Base-by-base conservation (phyloP, 1,284 basidiomycete genomes). In the Ceratorhiza oryzae-sativae region DNA sequence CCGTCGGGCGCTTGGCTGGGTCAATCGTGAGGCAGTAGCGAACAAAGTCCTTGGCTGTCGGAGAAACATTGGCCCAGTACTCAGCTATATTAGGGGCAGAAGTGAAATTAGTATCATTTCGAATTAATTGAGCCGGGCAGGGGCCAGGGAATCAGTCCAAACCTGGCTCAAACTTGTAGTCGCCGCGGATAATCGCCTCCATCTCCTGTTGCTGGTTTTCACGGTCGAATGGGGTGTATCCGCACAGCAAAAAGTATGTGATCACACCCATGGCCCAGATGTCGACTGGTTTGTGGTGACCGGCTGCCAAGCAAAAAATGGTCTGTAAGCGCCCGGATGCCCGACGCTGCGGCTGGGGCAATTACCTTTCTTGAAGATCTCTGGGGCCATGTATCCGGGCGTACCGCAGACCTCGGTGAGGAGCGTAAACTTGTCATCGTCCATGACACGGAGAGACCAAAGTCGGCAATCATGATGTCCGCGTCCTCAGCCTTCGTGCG, bases 261-360 rank as follows among this genome's bases (percentile, higher is more conserved):
- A 97, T 95, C 70, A 98, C 95, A 71, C 95, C 95, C 87, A 97
- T 95, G 0, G 95, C 95, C 95, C 95, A 98, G 75, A 98, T 85
- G 79, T 98, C 97, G 30, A 98, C 97, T 0, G 97, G 95, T 82
- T 95, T 97, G 49, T 93, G 90, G 78, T 99, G 96, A 0, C 97
- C 97, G 65, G 89, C 91, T 93, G 78, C 27, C 62, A 30, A 34
- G 46, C 34, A 30, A 46, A 62, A 27, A 61, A 30, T 30, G 46
- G n/a, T 30, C 25, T 45, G 62, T 61, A 77, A 62, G 76, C 72
- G 75, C 45, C 27, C 34, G 15, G 4, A 20, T 39, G 15, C 9
- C 46, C 46, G 32, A 73, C 32, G 48, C n/a, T n/a, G n/a, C 32
- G 42, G 23, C 8, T 13, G n/a, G 46, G 30, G 45, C 45, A 4